Evolutionary conservation across 225 moss, liverwort and hornwort species (phyloP).

Genomic region (Lunularia cruciata): DNA sequence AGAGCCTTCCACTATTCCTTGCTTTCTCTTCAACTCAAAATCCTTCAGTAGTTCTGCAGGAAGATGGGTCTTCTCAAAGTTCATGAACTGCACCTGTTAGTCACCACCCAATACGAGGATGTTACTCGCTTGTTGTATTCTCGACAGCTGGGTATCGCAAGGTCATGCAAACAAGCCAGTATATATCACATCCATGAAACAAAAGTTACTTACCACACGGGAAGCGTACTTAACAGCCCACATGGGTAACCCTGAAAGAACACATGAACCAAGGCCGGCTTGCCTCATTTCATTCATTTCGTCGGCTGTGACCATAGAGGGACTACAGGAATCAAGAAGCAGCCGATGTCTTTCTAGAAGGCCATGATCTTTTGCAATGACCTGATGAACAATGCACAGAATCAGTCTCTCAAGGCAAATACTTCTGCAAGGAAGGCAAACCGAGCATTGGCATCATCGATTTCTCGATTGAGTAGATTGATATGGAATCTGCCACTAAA

Average conservation of each 20-base stretch:
- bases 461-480: no score
- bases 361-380: constrained; percentile 84
- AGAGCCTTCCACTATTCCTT: constrained; percentile 69
- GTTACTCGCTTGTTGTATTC: no score
- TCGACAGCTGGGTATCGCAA: not conserved
- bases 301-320: constrained; percentile 54
- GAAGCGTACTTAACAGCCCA: constrained; percentile 98
- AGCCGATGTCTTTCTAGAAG: constrained; percentile 89
- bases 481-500: no score
- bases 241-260: constrained; percentile 78
- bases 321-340: constrained; percentile 80
- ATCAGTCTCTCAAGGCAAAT: no score
- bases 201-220: constrained; percentile 54
- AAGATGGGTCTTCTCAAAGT: constrained; percentile 80
- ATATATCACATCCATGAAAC: not conserved
- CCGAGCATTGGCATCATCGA: no score
- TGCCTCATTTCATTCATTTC: constrained; percentile 80
- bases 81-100: constrained; percentile 80
- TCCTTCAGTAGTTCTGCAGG: constrained; percentile 92
- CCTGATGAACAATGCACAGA: constrained; percentile 41
- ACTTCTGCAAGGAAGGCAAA: no score
- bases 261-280: constrained; percentile 81
- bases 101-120: not conserved
- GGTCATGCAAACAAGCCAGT: no score
- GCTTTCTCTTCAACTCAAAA: constrained; percentile 51